A percentile compares a stretch with the other conserved stretches of the same genome.
These are phyloP conservation scores for Borovskyia barvae DNA, from an alignment of 208 protist genomes.

Conservation along the genomic window DNA sequence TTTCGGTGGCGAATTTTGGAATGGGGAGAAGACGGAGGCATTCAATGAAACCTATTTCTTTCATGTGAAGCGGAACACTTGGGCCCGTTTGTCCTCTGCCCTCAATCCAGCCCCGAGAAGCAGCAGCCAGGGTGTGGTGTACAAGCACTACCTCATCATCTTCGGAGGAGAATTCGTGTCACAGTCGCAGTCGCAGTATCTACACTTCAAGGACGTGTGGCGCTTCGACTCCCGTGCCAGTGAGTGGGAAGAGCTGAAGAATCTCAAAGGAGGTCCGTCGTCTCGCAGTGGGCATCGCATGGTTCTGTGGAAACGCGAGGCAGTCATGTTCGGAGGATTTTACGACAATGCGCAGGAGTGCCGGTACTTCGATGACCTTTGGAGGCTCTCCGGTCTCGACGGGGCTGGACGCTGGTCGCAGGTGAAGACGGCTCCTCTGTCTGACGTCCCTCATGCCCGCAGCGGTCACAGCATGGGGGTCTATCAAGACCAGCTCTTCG, in stretches of 20 bases:
- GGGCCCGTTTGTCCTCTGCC: constrained; percentile 58
- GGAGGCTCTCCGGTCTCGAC: constrained; percentile 81
- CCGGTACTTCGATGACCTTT: constrained; percentile 89
- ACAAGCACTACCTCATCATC: constrained; percentile 85
- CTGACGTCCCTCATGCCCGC: constrained; percentile 58
- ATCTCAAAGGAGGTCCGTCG: constrained; percentile 74
- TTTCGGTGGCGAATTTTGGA: constrained; percentile 91
- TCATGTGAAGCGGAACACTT: constrained; percentile 62
- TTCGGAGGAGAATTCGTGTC: constrained; percentile 92
- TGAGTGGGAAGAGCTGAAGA: constrained; percentile 88
- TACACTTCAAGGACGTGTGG: constrained; percentile 92
- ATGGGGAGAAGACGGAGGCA: constrained; percentile 81
- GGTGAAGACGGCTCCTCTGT: constrained; percentile 40
- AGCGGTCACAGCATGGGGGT: constrained; percentile 86
- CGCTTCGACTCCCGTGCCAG: constrained; percentile 67
- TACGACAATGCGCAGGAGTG: constrained; percentile 90
- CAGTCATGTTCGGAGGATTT: constrained; percentile 92
- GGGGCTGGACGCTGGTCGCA: constrained; percentile 63
- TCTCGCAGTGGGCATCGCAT: constrained; percentile 91
- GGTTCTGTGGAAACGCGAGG: constrained; percentile 83
- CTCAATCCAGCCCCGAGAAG: constrained; percentile 76
- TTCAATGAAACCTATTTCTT: constrained; percentile 91
- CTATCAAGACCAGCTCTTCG: constrained; percentile 81
- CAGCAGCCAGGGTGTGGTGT: constrained; percentile 79
- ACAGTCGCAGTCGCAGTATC: constrained; percentile 90